These are phyloP conservation scores for Umbelopsis sp. DNA, from an alignment of 192 early-diverging fungal genomes.

Conservation along the genomic window DNA sequence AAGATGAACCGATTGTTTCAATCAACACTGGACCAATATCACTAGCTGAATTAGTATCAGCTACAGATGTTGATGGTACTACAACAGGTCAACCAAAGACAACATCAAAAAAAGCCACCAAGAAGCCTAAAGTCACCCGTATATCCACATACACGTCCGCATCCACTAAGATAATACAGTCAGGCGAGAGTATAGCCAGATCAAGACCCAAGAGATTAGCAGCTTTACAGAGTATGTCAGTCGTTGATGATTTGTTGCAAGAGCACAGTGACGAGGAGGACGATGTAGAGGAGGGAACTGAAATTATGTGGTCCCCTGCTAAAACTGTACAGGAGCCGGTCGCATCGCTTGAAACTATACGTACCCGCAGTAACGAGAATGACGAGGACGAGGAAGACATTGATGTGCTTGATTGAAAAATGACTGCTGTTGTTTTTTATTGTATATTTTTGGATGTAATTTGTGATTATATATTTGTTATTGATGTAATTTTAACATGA, in stretches of 20 bases:
- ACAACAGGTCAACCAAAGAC: not conserved
- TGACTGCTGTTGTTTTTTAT: too few relatives aligned
- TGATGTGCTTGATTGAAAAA: conserved; percentile 9
- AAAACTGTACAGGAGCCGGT: not conserved
- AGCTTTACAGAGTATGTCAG: conserved; percentile 18
- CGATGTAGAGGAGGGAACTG: not conserved
- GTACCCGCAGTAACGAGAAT: not conserved
- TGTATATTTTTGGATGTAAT: not conserved
- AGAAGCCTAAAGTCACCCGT: not conserved
- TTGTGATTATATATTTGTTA: not conserved
- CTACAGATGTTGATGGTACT: not conserved
- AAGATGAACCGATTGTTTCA: not conserved
- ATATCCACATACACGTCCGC: not conserved
- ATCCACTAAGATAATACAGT: not conserved
- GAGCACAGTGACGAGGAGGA: not conserved
- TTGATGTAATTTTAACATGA: not conserved
- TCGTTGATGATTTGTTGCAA: conserved; percentile 9
- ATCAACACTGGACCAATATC: not conserved
- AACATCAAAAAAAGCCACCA: not conserved
- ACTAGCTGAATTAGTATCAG: conserved; percentile 11
- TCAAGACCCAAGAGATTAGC: conserved; percentile 13
- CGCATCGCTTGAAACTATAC: conserved; percentile 2
- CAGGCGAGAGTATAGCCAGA: not conserved
- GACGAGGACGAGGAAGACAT: conserved; percentile 13
- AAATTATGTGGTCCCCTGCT: not conserved